Conservation (phyloP, 805 yeast species). For the Ogataea wickerhamii region DNA sequence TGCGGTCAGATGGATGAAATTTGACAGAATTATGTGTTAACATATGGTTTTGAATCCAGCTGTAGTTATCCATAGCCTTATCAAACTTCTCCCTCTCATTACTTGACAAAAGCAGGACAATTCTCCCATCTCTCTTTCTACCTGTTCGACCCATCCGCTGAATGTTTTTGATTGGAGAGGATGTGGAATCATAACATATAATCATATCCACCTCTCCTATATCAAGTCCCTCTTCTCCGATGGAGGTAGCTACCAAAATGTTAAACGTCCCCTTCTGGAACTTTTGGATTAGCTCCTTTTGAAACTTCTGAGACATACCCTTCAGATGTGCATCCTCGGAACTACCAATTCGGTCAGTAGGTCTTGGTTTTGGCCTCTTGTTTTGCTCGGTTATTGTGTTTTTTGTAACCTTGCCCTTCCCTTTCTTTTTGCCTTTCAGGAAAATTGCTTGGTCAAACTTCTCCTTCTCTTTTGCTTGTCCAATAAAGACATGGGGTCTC, state of each 20-base stretch:
- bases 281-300: conserved; percentile 68
- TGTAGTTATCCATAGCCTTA: conserved; percentile 80
- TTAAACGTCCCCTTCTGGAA: conserved; percentile 75
- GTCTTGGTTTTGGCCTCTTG: conserved; percentile 33
- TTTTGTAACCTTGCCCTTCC: conserved; percentile 38
- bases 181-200: conserved; percentile 87
- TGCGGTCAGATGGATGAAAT: conserved; percentile 54
- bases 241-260: conserved; percentile 89
- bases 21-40: conserved; percentile 41
- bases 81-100: conserved; percentile 78
- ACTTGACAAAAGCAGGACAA: conserved; percentile 68
- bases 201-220: conserved; percentile 97
- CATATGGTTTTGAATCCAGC: conserved; percentile 69
- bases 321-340: conserved; percentile 72
- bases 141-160: conserved; percentile 99
- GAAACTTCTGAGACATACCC: conserved; percentile 91
- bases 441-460: conserved; percentile 58
- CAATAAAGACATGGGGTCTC: conserved; percentile 85
- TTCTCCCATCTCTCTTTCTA: conserved; percentile 84
- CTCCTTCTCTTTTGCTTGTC: conserved; percentile 78
- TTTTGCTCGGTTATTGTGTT: conserved; percentile 29
- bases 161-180: conserved; percentile 87
- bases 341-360: conserved; percentile 44
- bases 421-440: conserved; percentile 37
- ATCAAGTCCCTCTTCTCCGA: conserved; percentile 98